phyloP scores from a whole-genome alignment of 768 basidiomycete genomes.

The Kwoniella sp. region DNA sequence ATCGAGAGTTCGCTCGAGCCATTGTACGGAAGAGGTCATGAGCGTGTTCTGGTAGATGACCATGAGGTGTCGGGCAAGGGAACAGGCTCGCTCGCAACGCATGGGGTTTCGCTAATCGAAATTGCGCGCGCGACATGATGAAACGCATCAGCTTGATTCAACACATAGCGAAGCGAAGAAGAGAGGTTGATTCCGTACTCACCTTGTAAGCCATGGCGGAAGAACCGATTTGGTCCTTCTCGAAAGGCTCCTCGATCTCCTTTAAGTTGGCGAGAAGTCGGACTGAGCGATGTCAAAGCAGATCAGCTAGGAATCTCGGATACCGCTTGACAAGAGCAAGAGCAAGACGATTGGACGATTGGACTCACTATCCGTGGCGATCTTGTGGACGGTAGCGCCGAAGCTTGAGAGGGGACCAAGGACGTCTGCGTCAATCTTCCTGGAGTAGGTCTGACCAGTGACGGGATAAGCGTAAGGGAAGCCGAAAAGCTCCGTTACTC shows the following conservation, averaged over 20 bases:
- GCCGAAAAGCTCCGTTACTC: slow-evolving; percentile 86
- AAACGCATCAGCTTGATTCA: no score
- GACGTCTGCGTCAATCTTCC: slow-evolving; percentile 95
- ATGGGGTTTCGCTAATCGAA: slow-evolving; percentile 98
- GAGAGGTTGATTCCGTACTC: not conserved
- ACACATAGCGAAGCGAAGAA: no score
- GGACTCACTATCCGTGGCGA: slow-evolving; percentile 75
- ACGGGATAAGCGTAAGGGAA: slow-evolving; percentile 96
- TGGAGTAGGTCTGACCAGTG: slow-evolving; percentile 96
- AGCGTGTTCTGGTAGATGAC: slow-evolving; percentile 92
- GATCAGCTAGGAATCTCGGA: no score
- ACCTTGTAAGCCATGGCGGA: slow-evolving; percentile 97
- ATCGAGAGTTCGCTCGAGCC: slow-evolving; percentile 97
- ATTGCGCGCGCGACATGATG: no score
- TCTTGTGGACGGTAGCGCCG: slow-evolving; percentile 96
- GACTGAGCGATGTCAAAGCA: slow-evolving; percentile 54
- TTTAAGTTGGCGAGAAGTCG: slow-evolving; percentile 92
- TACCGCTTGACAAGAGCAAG: no score
- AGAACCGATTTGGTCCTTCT: slow-evolving; percentile 91
- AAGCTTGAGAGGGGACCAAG: slow-evolving; percentile 81
- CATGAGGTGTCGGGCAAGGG: slow-evolving; percentile 93
- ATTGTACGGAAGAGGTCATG: slow-evolving; percentile 92
- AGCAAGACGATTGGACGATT: no score
- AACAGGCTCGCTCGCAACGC: slow-evolving; percentile 97
- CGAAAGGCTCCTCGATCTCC: slow-evolving; percentile 99